Base-by-base conservation (phyloP, 2,329 filamentous ascomycete species). In the Coleophoma crateriformis region DNA sequence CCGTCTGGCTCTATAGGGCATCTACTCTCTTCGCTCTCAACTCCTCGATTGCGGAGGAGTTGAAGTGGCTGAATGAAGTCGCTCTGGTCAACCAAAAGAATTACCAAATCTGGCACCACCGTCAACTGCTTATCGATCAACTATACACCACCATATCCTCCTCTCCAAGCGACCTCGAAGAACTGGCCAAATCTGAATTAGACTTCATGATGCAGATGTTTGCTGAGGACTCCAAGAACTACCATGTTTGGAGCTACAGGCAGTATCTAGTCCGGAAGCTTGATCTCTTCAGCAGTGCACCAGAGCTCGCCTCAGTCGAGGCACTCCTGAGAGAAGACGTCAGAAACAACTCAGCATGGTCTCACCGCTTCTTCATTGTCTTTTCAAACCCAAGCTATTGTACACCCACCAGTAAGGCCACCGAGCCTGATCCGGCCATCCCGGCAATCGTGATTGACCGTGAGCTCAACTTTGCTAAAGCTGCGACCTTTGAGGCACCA, bases 281-380 rank as follows among this genome's bases (percentile, higher is more conserved):
- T 76, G 85, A 82, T 65, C 86, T 71, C 75, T 96, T 68, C 67
- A 46, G 69, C 83, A 42, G 59, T 39, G 49, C 50, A 67, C 74
- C 76, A 44, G 84, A 99, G 74, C 73, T 95, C 17, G 68, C 74
- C 46, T 83, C 85, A 52, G 81, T 89, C 33, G 86, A 94, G 64
- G 69, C 70, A 37, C 78, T 96, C 67, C 79, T 99, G 50, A 74
- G 81, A 50, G 74, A 81, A 33, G 94, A 99, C 68, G 83, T 97
- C 52, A 81, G 91, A 62, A 99, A 99, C 72, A 99, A 99, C 68
- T 94, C 88, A 41, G 94, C 92, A 14, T 99, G 94, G 94, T 95
- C 92, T 57, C 92, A 99, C 73, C 85, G 94, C 46, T 97, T 94
- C 76, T 96, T 92, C 67, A 67, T 97, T n/a, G 82, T 92, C 15